A percentile compares a stretch with the other conserved stretches of the same genome.
phyloP scores from a whole-genome alignment of 2,329 filamentous ascomycete species.

The Lecanosticta acicola region DNA sequence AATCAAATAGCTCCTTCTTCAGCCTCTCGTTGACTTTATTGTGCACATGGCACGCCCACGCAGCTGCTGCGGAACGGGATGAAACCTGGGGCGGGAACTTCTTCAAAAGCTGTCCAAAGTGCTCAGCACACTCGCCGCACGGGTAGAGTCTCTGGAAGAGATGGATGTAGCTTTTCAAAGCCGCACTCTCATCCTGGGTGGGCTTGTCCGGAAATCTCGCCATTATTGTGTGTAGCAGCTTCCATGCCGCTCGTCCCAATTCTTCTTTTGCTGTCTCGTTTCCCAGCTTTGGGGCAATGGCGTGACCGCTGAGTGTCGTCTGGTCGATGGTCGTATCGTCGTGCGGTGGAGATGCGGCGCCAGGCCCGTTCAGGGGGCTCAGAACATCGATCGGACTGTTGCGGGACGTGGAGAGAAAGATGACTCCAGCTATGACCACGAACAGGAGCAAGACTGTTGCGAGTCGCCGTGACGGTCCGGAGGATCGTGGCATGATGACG shows the following conservation, averaged over 20 bases:
- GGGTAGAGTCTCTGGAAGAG: constrained; percentile 61
- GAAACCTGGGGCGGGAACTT: constrained; percentile 61
- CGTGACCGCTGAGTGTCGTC: constrained; percentile 37
- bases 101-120: constrained; percentile 56
- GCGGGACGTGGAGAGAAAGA: constrained; percentile 37
- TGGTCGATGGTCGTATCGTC: constrained; percentile 4
- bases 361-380: background rate
- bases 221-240: constrained; percentile 62
- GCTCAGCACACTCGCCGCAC: constrained; percentile 61
- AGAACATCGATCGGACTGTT: constrained; percentile 20
- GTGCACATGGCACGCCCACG: constrained; percentile 62
- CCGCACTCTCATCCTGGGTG: constrained; percentile 54
- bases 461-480: constrained; percentile 1
- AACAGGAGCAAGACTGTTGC: constrained; percentile 7
- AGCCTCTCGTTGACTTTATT: constrained; percentile 61
- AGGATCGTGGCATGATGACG: background rate
- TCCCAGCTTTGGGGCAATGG: constrained; percentile 73
- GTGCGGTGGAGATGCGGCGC: background rate
- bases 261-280: constrained; percentile 74
- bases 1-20: constrained; percentile 57
- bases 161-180: constrained; percentile 56
- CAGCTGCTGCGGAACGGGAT: constrained; percentile 56
- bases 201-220: constrained; percentile 60
- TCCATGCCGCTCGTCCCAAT: constrained; percentile 60
- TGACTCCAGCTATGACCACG: constrained; percentile 31